phyloP scores from a whole-genome alignment of 345 rosid species.

The Crucihimalaya himalaica region DNA sequence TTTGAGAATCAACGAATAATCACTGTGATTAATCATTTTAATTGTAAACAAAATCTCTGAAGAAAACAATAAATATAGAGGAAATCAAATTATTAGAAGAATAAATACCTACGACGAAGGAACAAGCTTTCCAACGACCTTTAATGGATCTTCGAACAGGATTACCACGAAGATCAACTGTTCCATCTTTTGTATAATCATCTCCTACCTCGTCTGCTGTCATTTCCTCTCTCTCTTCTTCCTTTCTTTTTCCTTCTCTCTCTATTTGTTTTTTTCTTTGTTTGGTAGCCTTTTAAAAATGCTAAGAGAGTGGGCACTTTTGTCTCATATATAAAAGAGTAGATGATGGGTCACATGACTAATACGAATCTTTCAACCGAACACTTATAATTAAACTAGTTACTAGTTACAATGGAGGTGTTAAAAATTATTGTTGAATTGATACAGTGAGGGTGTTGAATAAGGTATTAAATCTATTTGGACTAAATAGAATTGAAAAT shows the following conservation, averaged over 20 bases:
- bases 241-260: background rate
- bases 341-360: constrained; percentile 3
- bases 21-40: background rate
- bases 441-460: too few relatives aligned
- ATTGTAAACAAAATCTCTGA: background rate
- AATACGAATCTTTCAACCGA: constrained; percentile 13
- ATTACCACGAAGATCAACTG: constrained; percentile 82
- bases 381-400: background rate
- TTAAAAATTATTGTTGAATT: too few relatives aligned
- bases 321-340: constrained; percentile 5
- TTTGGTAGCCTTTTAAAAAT: background rate
- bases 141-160: constrained; percentile 74
- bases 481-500: too few relatives aligned
- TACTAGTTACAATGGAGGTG: too few relatives aligned
- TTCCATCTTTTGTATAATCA: constrained; percentile 87
- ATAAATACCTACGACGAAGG: constrained; percentile 70
- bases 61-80: background rate
- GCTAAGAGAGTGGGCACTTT: constrained; percentile 12
- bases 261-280: background rate
- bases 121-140: constrained; percentile 92
- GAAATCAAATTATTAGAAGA: background rate
- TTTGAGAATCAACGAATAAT: background rate
- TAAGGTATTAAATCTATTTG: too few relatives aligned
- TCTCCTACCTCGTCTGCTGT: constrained; percentile 48
- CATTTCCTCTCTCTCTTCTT: constrained; percentile 16